These are phyloP conservation scores for Epicoccum nigrum DNA, from an alignment of 2,329 filamentous ascomycete species.

Conservation along the genomic window DNA sequence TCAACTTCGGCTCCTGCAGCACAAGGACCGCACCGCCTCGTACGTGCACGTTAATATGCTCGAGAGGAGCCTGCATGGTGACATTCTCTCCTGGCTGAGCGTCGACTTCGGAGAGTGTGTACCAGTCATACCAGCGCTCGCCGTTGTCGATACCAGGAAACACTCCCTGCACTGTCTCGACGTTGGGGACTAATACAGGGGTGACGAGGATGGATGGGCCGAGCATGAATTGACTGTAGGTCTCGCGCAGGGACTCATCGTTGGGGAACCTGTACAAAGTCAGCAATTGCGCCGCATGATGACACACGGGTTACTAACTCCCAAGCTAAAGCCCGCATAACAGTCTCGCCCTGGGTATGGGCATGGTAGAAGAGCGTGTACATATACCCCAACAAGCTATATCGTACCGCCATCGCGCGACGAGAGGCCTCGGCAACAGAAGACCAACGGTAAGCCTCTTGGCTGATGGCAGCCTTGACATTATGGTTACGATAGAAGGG, in stretches of 20 bases:
- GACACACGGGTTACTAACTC: slow-evolving; percentile 45
- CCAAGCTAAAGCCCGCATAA: slow-evolving; percentile 74
- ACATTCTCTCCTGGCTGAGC: slow-evolving; percentile 59
- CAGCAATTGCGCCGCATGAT: background rate
- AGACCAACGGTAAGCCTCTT: slow-evolving; percentile 73
- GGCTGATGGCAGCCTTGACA: slow-evolving; percentile 60
- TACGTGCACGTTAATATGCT: slow-evolving; percentile 73
- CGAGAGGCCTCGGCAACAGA: slow-evolving; percentile 67
- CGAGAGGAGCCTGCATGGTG: slow-evolving; percentile 64
- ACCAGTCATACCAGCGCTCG: slow-evolving; percentile 78
- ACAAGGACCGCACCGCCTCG: slow-evolving; percentile 63
- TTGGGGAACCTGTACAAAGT: slow-evolving; percentile 59
- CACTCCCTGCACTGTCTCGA: slow-evolving; percentile 65
- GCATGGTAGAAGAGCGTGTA: slow-evolving; percentile 73
- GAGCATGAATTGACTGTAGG: slow-evolving; percentile 72
- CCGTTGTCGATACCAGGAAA: slow-evolving; percentile 67
- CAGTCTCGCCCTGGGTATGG: slow-evolving; percentile 68
- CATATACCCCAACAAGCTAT: slow-evolving; percentile 71
- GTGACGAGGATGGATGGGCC: slow-evolving; percentile 68
- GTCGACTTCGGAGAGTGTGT: slow-evolving; percentile 63
- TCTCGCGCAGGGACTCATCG: slow-evolving; percentile 66
- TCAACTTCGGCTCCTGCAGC: slow-evolving; percentile 42
- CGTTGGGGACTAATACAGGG: slow-evolving; percentile 67
- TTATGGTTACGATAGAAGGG: slow-evolving; percentile 80
- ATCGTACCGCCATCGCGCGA: slow-evolving; percentile 70